These are phyloP conservation scores for Torrubiella hemipterigena DNA, from an alignment of 2,329 filamentous ascomycete genomes.

Conservation along the genomic window DNA sequence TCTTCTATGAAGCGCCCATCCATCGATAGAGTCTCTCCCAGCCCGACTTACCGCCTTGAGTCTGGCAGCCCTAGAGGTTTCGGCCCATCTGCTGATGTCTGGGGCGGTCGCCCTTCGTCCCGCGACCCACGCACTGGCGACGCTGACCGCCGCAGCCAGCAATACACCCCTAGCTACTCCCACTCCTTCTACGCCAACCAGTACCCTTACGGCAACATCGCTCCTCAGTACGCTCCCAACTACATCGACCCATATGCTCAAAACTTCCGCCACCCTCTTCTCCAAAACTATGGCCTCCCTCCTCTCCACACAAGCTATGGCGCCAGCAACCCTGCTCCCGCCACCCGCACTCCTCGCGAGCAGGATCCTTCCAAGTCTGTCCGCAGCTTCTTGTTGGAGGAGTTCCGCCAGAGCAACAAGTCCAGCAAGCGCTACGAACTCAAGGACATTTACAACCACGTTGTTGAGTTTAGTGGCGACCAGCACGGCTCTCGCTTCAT, in stretches of 20 bases:
- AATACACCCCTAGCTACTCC: slow-evolving; percentile 16
- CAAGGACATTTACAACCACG: slow-evolving; percentile 75
- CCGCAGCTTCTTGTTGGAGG: slow-evolving; percentile 63
- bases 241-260: slow-evolving; percentile 25
- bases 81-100: slow-evolving; percentile 21
- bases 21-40: slow-evolving; percentile 25
- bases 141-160: slow-evolving; percentile 23
- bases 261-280: slow-evolving; percentile 22
- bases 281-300: slow-evolving; percentile 20
- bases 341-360: slow-evolving; percentile 32
- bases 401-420: slow-evolving; percentile 67
- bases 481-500: slow-evolving; percentile 95
- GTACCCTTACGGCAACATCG: slow-evolving; percentile 16
- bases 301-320: slow-evolving; percentile 18
- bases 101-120: slow-evolving; percentile 22
- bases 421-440: slow-evolving; percentile 66
- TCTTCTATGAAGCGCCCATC: slow-evolving; percentile 22
- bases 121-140: slow-evolving; percentile 23
- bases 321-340: slow-evolving; percentile 13
- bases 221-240: slow-evolving; percentile 20
- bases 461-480: slow-evolving; percentile 92
- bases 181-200: slow-evolving; percentile 18
- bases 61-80: slow-evolving; percentile 14
- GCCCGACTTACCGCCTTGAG: slow-evolving; percentile 16
- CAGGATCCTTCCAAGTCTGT: slow-evolving; percentile 48